phyloP scores from a whole-genome alignment of 2,329 filamentous ascomycete species.

The Cladosporium sphaerospermum region DNA sequence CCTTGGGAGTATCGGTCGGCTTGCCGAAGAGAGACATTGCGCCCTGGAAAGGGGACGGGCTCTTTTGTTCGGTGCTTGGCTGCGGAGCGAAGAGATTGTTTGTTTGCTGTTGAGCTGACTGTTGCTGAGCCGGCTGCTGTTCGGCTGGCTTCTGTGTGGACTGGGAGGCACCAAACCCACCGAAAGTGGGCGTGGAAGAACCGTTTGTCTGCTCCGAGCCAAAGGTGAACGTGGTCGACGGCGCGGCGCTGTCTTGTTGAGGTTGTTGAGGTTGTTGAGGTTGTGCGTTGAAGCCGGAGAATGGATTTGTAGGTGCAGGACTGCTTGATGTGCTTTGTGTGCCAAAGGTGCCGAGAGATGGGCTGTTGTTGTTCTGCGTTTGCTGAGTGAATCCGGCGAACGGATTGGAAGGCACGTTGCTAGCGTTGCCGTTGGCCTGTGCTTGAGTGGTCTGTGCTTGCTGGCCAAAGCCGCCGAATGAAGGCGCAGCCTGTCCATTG shows the following conservation, averaged over 20 bases:
- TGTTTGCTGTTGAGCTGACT: not conserved
- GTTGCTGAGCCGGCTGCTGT: not conserved
- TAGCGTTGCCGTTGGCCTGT: conserved; percentile 1
- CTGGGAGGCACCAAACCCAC: conserved; percentile 9
- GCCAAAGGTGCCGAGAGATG: conserved; percentile 2
- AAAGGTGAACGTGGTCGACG: conserved; percentile 7
- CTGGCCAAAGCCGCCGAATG: conserved; percentile 14
- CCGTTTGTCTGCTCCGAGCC: conserved; percentile 8
- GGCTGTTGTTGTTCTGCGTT: conserved; percentile 4
- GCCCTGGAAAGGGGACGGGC: conserved; percentile 5
- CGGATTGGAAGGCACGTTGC: conserved; percentile 10
- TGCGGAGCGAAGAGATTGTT: conserved; percentile 9
- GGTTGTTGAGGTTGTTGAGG: not conserved
- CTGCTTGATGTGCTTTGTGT: conserved; percentile 2
- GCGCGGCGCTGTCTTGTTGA: not conserved
- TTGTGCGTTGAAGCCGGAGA: conserved; percentile 5
- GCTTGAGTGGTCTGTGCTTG: conserved; percentile 9
- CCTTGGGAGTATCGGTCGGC: conserved; percentile 11
- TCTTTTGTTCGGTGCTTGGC: conserved; percentile 11
- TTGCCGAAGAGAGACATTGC: conserved; percentile 8
- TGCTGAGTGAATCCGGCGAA: conserved; percentile 14
- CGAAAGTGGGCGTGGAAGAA: conserved; percentile 11
- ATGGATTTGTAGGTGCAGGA: conserved; percentile 4
- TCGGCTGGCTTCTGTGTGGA: not conserved
- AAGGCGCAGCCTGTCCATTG: conserved; percentile 6